Evolutionary conservation across 2,329 filamentous ascomycete species (phyloP).

Genomic region (Graphilbum fragrans): DNA sequence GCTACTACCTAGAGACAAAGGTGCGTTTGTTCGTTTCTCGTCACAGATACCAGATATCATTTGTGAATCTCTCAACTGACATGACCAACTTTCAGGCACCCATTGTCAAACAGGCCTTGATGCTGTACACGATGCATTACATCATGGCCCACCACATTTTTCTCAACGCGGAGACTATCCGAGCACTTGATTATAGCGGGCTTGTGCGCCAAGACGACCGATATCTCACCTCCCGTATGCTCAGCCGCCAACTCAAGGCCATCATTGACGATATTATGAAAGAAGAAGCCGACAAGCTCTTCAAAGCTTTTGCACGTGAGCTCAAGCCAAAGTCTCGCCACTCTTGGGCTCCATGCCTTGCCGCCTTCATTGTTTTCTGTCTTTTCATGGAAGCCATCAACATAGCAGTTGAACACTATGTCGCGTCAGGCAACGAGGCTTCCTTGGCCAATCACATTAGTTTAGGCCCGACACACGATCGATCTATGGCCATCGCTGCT

Average conservation of each 20-base stretch:
- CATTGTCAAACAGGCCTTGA: slow-evolving; percentile 40
- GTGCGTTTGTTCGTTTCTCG: slow-evolving; percentile 18
- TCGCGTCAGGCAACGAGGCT: slow-evolving; percentile 38
- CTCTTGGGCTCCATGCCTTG: slow-evolving; percentile 45
- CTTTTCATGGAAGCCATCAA: slow-evolving; percentile 48
- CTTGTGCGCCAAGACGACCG: slow-evolving; percentile 29
- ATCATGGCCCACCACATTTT: slow-evolving; percentile 42
- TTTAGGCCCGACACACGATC: slow-evolving; percentile 12
- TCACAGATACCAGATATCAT: no score
- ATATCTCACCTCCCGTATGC: slow-evolving; percentile 38
- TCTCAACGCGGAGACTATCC: slow-evolving; percentile 31
- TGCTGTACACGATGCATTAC: slow-evolving; percentile 45
- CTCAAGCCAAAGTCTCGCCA: slow-evolving; percentile 40
- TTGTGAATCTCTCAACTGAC: no score
- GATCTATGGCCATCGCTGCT: slow-evolving; percentile 30
- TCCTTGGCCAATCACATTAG: slow-evolving; percentile 25
- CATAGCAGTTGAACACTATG: slow-evolving; percentile 38
- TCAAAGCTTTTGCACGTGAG: slow-evolving; percentile 37
- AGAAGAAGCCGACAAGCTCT: slow-evolving; percentile 37
- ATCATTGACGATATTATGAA: slow-evolving; percentile 42
- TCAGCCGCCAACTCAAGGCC: slow-evolving; percentile 44
- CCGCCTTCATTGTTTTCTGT: slow-evolving; percentile 43
- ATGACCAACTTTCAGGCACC: slow-evolving; percentile 19
- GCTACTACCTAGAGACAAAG: slow-evolving; percentile 31
- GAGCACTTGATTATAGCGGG: slow-evolving; percentile 26